Conservation (phyloP, 495 filamentous ascomycete species). For the Penicillium roqueforti region DNA sequence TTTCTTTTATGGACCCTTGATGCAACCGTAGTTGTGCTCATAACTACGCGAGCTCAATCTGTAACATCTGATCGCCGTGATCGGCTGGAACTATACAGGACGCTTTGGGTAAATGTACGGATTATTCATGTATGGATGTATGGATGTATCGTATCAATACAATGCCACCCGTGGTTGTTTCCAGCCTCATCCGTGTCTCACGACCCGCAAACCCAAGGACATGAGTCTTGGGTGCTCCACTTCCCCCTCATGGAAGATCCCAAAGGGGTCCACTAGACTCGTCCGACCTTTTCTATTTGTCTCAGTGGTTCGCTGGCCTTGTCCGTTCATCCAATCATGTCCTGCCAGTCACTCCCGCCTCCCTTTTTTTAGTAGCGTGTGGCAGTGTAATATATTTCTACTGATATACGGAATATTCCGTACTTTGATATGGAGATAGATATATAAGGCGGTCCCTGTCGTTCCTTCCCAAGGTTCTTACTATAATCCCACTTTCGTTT, state of each 20-base stretch:
- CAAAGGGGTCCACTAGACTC: neutral
- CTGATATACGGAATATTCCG: too few relatives aligned
- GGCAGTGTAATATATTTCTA: slow-evolving; percentile 1
- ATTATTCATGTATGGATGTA: neutral
- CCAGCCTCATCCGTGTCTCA: neutral
- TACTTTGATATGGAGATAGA: slow-evolving; percentile 1
- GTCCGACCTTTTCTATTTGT: neutral
- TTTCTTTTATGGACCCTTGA: neutral
- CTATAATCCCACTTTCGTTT: neutral
- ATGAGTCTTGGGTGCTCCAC: neutral
- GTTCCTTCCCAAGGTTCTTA: neutral
- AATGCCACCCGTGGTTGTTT: neutral
- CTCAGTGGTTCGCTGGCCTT: slow-evolving; percentile 3
- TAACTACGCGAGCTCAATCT: neutral
- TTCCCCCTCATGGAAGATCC: neutral
- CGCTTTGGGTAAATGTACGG: neutral
- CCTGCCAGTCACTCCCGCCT: slow-evolving; percentile 4
- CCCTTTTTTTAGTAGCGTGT: slow-evolving; percentile 7
- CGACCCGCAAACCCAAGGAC: too few relatives aligned
- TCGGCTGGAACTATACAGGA: too few relatives aligned
- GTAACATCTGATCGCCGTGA: neutral
- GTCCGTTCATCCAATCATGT: neutral
- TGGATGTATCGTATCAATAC: neutral
- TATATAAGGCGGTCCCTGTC: slow-evolving; percentile 3
- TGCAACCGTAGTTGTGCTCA: neutral